phyloP scores from a whole-genome alignment of 1,139 yeast genomes.

The Meyerozyma athensensis region DNA sequence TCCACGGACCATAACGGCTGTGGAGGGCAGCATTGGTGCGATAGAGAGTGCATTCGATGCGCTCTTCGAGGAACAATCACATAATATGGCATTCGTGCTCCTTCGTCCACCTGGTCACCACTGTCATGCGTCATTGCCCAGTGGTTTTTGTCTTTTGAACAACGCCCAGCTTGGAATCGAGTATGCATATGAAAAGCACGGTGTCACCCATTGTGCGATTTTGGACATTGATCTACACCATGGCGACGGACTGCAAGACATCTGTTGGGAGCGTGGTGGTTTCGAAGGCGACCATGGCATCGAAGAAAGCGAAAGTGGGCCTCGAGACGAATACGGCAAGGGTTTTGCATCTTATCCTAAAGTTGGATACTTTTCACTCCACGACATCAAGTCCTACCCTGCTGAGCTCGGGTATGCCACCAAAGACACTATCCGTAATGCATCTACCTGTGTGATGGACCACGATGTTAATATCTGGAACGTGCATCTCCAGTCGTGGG shows the following conservation, averaged over 20 bases:
- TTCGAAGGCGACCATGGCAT: slow-evolving; percentile 49
- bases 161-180: slow-evolving; percentile 82
- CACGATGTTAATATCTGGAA: slow-evolving; percentile 84
- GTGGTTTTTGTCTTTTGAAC: slow-evolving; percentile 83
- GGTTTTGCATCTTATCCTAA: slow-evolving; percentile 52
- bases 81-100: slow-evolving; percentile 61
- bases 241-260: slow-evolving; percentile 91
- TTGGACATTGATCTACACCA: slow-evolving; percentile 84
- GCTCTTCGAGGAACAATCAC: slow-evolving; percentile 30
- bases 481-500: slow-evolving; percentile 70
- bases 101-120: slow-evolving; percentile 90
- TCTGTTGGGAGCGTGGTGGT: slow-evolving; percentile 78
- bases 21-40: slow-evolving; percentile 78
- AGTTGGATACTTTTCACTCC: slow-evolving; percentile 80
- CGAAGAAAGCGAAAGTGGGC: slow-evolving; percentile 35
- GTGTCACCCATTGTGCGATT: slow-evolving; percentile 76
- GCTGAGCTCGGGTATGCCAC: slow-evolving; percentile 78
- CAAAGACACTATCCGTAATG: slow-evolving; percentile 65
- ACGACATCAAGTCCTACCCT: slow-evolving; percentile 84
- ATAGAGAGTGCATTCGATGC: slow-evolving; percentile 68
- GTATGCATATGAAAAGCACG: slow-evolving; percentile 63
- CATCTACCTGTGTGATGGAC: slow-evolving; percentile 75
- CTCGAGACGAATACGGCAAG: slow-evolving; percentile 52
- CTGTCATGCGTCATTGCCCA: slow-evolving; percentile 78
- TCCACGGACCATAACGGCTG: slow-evolving; percentile 63